Evolutionary conservation across 768 basidiomycete species (phyloP), one percentile per base, ranked within the genome.

Genomic region (Termitomyces sp.): DNA sequence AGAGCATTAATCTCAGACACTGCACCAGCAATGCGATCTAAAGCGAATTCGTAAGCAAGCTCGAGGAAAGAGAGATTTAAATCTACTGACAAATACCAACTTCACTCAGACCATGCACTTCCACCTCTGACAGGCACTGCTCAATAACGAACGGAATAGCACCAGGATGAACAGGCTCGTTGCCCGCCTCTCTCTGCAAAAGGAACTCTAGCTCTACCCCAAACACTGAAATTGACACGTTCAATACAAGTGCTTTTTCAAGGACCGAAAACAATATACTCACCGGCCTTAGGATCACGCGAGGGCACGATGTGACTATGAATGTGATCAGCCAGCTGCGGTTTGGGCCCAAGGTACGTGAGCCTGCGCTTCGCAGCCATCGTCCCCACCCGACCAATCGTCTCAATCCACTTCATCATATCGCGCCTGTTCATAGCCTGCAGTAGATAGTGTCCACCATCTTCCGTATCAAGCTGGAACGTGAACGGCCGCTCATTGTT

Each of bases 1-100:
- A 92, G 75, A 13, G 77, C 72, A 59, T 80, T 84, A 57, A 91
- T 88, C 56, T 87, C 85, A 0, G 78, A 81, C 12, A 76, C 76
- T 6, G 90, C 89, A 1, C 91, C 91, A 10, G 91, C 86, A 54
- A 94, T 85, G 48, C 91, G 91, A 71, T 93, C 91, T 92, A 56
- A 36, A 22, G 47, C 18, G 31, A 16, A 23, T 40, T 53, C 60
- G 16, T 50, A 20, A 10, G 5, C 9, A 23, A 31, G 53, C 45
- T 18, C 9, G 22, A 45, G 41, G 29, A 33, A 7, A 50, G 40
- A 18, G 23, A 25, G 50, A 29, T n/a, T 33, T 16, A 40, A 23
- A 32, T 29, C 20, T 22, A 76, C 87, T 62, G 68, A 90, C 91
- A 94, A 25, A 94, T 89, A 15, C 91, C 91, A 58, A 88, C 83